phyloP scores from a whole-genome alignment of 106 monocot genomes.

The Amphibolis antarctica region DNA sequence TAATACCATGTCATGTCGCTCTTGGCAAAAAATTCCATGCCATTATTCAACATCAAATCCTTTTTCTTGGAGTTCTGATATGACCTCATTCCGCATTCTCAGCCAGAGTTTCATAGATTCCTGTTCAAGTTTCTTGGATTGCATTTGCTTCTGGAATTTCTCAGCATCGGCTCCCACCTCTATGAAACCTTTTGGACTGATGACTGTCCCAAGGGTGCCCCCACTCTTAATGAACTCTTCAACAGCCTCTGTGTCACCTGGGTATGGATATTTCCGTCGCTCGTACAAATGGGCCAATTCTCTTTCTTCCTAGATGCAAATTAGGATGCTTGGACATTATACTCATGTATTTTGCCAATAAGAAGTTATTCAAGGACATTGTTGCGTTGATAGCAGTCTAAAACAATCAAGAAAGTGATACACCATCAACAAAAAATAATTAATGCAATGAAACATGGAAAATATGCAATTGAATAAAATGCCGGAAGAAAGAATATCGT shows the following conservation, averaged over 20 bases:
- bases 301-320: constrained; percentile 68
- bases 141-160: constrained; percentile 76
- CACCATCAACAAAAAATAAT: no score
- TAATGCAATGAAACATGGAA: not conserved
- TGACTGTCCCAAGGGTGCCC: constrained; percentile 65
- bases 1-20: no score
- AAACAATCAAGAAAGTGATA: no score
- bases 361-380: no score
- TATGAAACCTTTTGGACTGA: constrained; percentile 72
- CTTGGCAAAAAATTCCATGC: no score
- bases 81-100: constrained; percentile 94
- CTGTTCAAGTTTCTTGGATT: constrained; percentile 81
- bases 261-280: constrained; percentile 72
- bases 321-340: not conserved
- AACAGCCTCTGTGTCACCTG: constrained; percentile 80
- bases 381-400: no score
- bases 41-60: constrained; percentile 69
- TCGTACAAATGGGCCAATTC: constrained; percentile 97
- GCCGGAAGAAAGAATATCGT: no score
- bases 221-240: constrained; percentile 90
- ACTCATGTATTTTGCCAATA: not conserved
- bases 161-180: constrained; percentile 62
- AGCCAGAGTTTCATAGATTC: constrained; percentile 93
- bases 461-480: not conserved
- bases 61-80: constrained; percentile 86